Conservation (phyloP, 2,329 filamentous ascomycete genomes). For the Rasamsonia emersonii region DNA sequence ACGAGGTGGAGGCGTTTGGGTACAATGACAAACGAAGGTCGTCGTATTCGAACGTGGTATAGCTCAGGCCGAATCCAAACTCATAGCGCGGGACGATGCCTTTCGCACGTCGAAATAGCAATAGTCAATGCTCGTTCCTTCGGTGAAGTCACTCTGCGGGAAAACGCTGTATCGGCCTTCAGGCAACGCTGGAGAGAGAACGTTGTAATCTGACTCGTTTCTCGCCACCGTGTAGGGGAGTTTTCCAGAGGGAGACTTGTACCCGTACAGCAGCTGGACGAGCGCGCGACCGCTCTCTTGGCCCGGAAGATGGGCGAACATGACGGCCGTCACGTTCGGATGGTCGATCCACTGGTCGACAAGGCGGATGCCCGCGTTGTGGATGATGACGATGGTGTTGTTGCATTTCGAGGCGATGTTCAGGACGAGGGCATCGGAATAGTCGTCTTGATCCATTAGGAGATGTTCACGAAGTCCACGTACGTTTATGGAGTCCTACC, state of each 20-base stretch:
- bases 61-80: conserved; percentile 52
- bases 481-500: no score
- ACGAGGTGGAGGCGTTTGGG: conserved; percentile 5
- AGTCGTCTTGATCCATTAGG: no score
- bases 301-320: conserved; percentile 3
- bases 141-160: conserved; percentile 45
- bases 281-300: conserved; percentile 5
- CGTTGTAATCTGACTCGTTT: conserved; percentile 36
- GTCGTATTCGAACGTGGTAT: conserved; percentile 51
- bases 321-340: background rate
- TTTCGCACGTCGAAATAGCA: conserved; percentile 38
- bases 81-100: conserved; percentile 49
- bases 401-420: no score
- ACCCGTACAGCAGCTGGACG: conserved; percentile 1
- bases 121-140: conserved; percentile 45
- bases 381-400: conserved; percentile 4
- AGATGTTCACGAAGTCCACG: no score
- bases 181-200: conserved; percentile 14
- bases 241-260: conserved; percentile 34
- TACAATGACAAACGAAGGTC: conserved; percentile 38
- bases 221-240: conserved; percentile 47
- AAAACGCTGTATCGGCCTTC: background rate
- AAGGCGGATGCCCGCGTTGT: conserved; percentile 4
- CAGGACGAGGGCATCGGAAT: no score
- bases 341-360: conserved; percentile 1